These are phyloP conservation scores for Mangifera indica DNA, from an alignment of 345 rosid species.

Conservation along the genomic window DNA sequence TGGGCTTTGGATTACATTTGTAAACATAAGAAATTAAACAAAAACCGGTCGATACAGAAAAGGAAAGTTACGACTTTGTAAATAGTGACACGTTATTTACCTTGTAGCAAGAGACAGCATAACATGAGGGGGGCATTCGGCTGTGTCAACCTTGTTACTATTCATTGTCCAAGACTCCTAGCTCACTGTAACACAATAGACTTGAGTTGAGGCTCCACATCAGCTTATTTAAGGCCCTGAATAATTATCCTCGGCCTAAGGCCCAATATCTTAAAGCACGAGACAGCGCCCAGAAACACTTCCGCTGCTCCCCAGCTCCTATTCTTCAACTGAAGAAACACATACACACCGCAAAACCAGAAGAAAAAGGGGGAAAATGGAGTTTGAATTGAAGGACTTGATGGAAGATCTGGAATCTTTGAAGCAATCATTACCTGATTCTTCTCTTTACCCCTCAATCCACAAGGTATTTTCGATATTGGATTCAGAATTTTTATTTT, in stretches of 20 bases:
- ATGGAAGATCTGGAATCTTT: conserved; percentile 58
- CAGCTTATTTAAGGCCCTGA: no score
- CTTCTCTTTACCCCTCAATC: conserved; percentile 48
- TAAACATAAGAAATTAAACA: no score
- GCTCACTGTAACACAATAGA: no score
- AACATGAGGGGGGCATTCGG: no score
- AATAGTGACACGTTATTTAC: no score
- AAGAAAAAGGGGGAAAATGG: conserved; percentile 42
- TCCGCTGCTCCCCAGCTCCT: neutral
- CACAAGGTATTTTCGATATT: conserved; percentile 43
- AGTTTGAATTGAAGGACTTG: conserved; percentile 63
- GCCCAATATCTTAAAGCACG: neutral
- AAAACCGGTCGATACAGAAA: no score
- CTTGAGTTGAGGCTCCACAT: neutral
- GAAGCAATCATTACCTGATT: conserved; percentile 55
- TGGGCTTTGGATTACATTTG: no score
- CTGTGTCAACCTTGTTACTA: no score
- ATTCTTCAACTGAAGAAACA: neutral
- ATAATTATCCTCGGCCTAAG: neutral
- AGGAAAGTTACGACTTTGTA: no score
- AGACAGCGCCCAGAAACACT: neutral
- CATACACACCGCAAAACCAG: neutral
- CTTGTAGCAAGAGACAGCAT: no score
- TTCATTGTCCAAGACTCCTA: no score
- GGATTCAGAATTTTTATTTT: neutral